Evolutionary conservation across 2,329 filamentous ascomycete genomes (phyloP).

Genomic region (Ceratocystis alfenasii): DNA sequence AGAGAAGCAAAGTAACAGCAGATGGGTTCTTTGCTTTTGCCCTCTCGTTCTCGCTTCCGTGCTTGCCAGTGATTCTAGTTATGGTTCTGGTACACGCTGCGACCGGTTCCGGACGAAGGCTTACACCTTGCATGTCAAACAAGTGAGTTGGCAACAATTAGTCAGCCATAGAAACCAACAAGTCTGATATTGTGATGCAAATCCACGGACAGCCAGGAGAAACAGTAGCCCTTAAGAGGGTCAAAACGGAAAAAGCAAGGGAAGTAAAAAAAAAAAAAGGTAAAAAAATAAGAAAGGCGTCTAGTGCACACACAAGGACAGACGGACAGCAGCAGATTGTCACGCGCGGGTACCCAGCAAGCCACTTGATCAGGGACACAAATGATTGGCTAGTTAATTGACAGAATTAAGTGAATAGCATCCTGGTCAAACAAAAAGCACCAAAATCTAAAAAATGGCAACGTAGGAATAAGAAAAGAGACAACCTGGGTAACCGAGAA

Average conservation of each 20-base stretch:
- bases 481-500: not conserved
- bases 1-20: not conserved
- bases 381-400: not conserved
- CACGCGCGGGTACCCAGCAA: too few relatives aligned
- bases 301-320: too few relatives aligned
- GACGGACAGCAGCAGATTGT: too few relatives aligned
- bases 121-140: not conserved
- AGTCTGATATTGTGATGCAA: not conserved
- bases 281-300: too few relatives aligned
- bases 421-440: too few relatives aligned
- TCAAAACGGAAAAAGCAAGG: not conserved
- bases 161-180: not conserved
- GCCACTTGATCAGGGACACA: not conserved
- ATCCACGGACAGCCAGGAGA: too few relatives aligned
- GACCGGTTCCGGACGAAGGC: not conserved
- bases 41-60: too few relatives aligned
- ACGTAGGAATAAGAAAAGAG: not conserved
- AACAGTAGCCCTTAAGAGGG: not conserved
- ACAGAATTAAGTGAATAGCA: not conserved
- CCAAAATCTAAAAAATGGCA: too few relatives aligned
- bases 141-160: not conserved
- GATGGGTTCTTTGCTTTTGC: not conserved
- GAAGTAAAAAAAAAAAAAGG: not conserved
- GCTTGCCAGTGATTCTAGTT: too few relatives aligned
- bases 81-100: too few relatives aligned